These are phyloP conservation scores for Mortierella sp. DNA, from an alignment of 371 early-diverging fungal species.

Conservation along the genomic window DNA sequence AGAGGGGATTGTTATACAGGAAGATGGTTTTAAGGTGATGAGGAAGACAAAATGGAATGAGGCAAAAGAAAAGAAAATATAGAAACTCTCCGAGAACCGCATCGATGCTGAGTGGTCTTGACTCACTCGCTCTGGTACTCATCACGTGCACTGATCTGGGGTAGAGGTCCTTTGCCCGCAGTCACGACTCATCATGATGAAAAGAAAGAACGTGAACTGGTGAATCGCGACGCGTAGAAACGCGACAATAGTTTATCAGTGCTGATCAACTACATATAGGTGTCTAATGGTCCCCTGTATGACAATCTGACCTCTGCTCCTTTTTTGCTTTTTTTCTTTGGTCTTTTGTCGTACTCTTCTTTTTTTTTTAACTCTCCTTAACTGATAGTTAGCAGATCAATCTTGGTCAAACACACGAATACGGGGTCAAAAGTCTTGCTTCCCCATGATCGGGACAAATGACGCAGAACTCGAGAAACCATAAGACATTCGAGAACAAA, in stretches of 20 bases:
- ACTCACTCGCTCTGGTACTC: not conserved
- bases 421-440: not conserved
- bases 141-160: not conserved
- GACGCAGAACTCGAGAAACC: not conserved
- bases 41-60: not conserved
- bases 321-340: not conserved
- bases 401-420: not conserved
- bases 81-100: conserved; percentile 3
- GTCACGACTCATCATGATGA: not conserved
- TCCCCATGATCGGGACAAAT: conserved; percentile 6
- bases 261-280: not conserved
- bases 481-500: conserved; percentile 1
- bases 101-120: conserved; percentile 19
- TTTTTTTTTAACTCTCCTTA: not conserved
- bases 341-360: not conserved
- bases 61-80: not conserved
- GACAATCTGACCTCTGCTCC: not conserved
- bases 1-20: not conserved
- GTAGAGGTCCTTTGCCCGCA: not conserved
- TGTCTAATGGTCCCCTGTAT: not conserved
- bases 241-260: conserved; percentile 1
- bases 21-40: not conserved
- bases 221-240: conserved; percentile 1
- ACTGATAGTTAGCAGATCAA: conserved; percentile 2
- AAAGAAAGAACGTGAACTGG: not conserved